These are phyloP conservation scores for Xylaria bambusicola DNA, from an alignment of 495 filamentous ascomycete species.

Conservation along the genomic window DNA sequence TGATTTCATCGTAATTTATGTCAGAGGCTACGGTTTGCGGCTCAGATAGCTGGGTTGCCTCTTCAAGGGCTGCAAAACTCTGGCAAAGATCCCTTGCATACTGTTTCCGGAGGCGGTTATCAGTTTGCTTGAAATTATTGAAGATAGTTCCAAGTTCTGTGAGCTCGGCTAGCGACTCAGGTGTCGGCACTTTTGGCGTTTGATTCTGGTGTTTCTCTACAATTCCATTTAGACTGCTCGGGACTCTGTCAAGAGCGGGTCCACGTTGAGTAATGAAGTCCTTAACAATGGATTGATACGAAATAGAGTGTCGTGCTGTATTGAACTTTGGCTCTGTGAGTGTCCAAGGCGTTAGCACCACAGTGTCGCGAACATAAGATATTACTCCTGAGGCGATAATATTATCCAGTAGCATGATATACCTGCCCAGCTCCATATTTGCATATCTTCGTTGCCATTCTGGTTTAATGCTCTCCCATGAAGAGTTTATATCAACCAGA, in stretches of 20 bases:
- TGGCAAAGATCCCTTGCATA: conserved; percentile 46
- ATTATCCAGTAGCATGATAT: conserved; percentile 43
- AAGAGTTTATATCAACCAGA: neutral
- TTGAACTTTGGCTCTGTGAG: neutral
- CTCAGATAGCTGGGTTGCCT: conserved; percentile 5
- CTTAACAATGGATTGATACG: neutral
- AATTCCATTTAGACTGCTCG: too few relatives aligned
- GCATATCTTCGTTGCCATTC: conserved; percentile 53
- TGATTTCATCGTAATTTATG: conserved; percentile 24
- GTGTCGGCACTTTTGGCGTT: neutral
- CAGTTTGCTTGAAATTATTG: conserved; percentile 27
- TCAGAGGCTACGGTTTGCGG: neutral
- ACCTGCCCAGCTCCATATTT: conserved; percentile 47
- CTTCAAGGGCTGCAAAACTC: conserved; percentile 36
- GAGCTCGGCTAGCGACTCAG: neutral
- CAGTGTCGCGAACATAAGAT: neutral
- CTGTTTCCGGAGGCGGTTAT: conserved; percentile 30
- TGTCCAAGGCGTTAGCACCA: neutral
- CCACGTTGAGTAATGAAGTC: neutral
- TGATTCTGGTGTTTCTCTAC: neutral
- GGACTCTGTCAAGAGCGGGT: neutral
- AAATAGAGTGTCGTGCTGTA: neutral
- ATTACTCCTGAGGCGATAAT: conserved; percentile 32
- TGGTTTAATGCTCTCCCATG: conserved; percentile 40
- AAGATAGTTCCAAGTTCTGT: conserved; percentile 42